Percentiles rank a stretch among this genome's conserved stretches.
phyloP scores from a whole-genome alignment of 2,329 filamentous ascomycete genomes.

The Nigrospora oryzae region DNA sequence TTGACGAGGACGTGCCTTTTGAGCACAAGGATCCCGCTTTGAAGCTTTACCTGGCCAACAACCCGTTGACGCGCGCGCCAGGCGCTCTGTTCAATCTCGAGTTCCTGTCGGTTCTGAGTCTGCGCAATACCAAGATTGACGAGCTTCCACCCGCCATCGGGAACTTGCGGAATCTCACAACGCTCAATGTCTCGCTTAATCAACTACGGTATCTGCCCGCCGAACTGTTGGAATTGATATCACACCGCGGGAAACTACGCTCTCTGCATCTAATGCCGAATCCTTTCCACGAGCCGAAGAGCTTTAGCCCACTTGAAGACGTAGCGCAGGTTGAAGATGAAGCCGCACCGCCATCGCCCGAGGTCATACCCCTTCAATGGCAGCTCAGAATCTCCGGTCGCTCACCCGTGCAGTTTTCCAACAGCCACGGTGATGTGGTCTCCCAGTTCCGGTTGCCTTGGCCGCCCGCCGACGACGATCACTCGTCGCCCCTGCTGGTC shows the following conservation, averaged over 20 bases:
- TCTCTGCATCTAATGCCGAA: constrained; percentile 55
- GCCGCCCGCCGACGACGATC: not conserved
- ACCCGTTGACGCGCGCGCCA: constrained; percentile 48
- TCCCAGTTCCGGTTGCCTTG: constrained; percentile 18
- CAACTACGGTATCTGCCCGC: constrained; percentile 50
- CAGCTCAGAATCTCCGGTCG: constrained; percentile 11
- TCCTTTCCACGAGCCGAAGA: constrained; percentile 41
- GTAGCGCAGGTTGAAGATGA: not conserved
- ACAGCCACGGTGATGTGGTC: constrained; percentile 16
- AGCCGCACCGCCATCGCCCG: not conserved
- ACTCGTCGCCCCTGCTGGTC: constrained; percentile 4
- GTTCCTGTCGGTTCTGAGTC: constrained; percentile 54
- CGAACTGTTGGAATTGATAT: constrained; percentile 52
- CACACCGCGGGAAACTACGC: constrained; percentile 32
- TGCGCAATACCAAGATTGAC: constrained; percentile 54
- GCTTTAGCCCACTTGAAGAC: constrained; percentile 2
- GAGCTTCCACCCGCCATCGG: constrained; percentile 53
- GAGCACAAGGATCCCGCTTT: constrained; percentile 49
- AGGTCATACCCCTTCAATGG: constrained; percentile 10
- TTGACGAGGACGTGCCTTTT: constrained; percentile 50
- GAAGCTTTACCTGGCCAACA: constrained; percentile 53
- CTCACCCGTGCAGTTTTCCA: constrained; percentile 20
- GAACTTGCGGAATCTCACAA: constrained; percentile 47
- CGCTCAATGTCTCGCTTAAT: constrained; percentile 61
- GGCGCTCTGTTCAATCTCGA: constrained; percentile 52